phyloP scores from a whole-genome alignment of 257 asterid species.

The Solanum piurae region DNA sequence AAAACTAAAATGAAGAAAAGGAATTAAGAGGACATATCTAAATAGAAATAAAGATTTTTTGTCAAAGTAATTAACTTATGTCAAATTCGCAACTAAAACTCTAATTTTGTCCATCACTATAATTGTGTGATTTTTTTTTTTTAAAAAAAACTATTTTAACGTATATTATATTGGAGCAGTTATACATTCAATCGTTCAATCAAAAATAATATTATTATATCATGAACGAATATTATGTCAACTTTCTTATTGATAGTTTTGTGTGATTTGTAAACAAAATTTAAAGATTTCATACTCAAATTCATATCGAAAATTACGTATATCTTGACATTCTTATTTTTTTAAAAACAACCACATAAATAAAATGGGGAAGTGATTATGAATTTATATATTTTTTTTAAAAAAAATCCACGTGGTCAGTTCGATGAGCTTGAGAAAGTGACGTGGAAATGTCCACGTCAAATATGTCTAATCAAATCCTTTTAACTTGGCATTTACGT shows the following conservation, averaged over 20 bases:
- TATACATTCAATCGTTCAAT: background rate
- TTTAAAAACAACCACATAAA: background rate
- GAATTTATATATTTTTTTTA: too few relatives aligned
- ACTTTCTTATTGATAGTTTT: background rate
- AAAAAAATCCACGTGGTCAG: background rate
- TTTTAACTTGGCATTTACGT: slow-evolving; percentile 1
- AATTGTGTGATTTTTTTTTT: background rate
- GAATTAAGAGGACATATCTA: background rate
- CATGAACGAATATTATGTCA: background rate
- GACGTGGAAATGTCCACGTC: background rate
- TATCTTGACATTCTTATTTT: background rate
- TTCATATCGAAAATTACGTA: background rate
- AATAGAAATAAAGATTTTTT: background rate
- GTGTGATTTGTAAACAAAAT: background rate
- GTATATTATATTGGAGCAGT: background rate
- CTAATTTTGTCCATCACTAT: background rate
- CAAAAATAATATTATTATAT: background rate
- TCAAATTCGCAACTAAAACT: background rate
- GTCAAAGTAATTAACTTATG: background rate
- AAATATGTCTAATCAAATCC: background rate
- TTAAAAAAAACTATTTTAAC: too few relatives aligned
- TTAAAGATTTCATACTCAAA: background rate
- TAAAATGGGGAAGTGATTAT: background rate
- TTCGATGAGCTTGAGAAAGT: background rate
- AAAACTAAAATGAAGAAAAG: background rate